Conservation (phyloP, 345 rosid genomes). For the Iberis pinnata region DNA sequence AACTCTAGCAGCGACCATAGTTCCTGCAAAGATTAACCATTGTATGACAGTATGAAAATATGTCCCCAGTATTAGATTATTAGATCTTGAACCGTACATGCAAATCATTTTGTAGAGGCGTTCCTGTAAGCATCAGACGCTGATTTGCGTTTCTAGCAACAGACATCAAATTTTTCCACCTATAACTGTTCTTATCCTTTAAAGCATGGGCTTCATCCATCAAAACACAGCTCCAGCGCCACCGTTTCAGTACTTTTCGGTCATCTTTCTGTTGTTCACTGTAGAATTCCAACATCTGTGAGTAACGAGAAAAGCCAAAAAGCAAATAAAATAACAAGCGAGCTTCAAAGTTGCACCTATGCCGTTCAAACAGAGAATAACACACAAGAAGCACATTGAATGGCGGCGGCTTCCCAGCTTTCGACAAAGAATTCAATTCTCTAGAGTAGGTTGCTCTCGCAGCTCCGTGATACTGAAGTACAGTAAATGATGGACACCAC, state of each 20-base stretch:
- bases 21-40: conserved; percentile 49
- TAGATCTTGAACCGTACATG: conserved; percentile 44
- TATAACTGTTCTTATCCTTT: conserved; percentile 88
- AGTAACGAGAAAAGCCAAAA: conserved; percentile 11
- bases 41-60: neutral
- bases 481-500: conserved; percentile 97
- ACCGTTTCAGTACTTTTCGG: conserved; percentile 75
- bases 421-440: conserved; percentile 66
- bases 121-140: conserved; percentile 96
- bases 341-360: conserved; percentile 52
- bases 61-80: neutral
- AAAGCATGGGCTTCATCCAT: conserved; percentile 99
- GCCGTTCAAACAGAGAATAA: conserved; percentile 92
- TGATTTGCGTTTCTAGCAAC: conserved; percentile 89
- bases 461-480: conserved; percentile 83
- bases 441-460: conserved; percentile 71
- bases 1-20: conserved; percentile 93
- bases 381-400: conserved; percentile 93
- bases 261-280: conserved; percentile 97
- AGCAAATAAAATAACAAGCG: conserved; percentile 15
- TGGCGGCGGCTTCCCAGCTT: conserved; percentile 78
- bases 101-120: conserved; percentile 96
- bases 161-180: conserved; percentile 96
- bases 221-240: conserved; percentile 96
- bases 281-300: conserved; percentile 28